These are phyloP conservation scores for Linderniella brevidens DNA, from an alignment of 257 asterid species.

Conservation along the genomic window DNA sequence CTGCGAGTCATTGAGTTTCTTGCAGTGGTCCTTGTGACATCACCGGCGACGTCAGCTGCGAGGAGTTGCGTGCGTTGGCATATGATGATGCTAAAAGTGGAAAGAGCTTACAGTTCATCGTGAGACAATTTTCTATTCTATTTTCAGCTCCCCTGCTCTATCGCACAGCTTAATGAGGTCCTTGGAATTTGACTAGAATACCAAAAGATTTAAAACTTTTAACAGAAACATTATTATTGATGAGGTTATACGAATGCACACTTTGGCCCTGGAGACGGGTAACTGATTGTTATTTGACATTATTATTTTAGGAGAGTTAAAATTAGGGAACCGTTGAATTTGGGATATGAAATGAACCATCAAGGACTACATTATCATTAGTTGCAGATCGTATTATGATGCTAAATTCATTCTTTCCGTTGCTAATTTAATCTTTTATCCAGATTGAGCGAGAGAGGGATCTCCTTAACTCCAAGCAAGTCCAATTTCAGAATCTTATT, in stretches of 20 bases:
- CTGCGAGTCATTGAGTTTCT: slow-evolving; percentile 12
- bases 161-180: not conserved
- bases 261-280: no score
- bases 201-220: no score
- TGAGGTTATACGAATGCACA: no score
- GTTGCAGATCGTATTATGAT: not conserved
- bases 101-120: slow-evolving; percentile 50
- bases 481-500: slow-evolving; percentile 53
- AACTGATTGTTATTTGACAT: no score
- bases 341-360: no score
- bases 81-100: slow-evolving; percentile 75
- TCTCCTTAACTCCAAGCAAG: slow-evolving; percentile 43
- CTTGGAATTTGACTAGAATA: not conserved
- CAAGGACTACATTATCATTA: not conserved
- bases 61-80: slow-evolving; percentile 80
- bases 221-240: no score
- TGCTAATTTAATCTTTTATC: slow-evolving; percentile 10
- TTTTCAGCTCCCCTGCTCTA: not conserved
- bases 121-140: slow-evolving; percentile 23
- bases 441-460: slow-evolving; percentile 81
- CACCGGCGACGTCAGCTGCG: slow-evolving; percentile 69
- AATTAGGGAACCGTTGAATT: no score
- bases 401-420: not conserved
- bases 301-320: no score
- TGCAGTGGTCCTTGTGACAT: slow-evolving; percentile 89